These are phyloP conservation scores for Neofusicoccum sp. DNA, from an alignment of 2,329 filamentous ascomycete species.

Conservation along the genomic window DNA sequence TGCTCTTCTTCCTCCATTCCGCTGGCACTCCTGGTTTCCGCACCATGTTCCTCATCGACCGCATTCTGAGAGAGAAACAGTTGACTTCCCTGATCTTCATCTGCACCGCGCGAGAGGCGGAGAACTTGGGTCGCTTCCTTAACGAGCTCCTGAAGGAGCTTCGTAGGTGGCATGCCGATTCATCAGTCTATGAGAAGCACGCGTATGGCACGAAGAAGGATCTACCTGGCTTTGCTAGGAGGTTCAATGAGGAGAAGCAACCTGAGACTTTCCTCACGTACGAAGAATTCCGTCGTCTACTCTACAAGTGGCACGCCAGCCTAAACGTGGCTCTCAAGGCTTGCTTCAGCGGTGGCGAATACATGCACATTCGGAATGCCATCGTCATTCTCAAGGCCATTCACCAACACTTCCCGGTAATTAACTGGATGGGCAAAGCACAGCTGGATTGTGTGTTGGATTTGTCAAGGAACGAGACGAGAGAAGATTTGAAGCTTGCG, in stretches of 20 bases:
- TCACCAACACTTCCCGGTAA: slow-evolving; percentile 77
- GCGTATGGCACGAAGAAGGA: slow-evolving; percentile 66
- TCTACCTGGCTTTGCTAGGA: slow-evolving; percentile 75
- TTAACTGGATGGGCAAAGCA: slow-evolving; percentile 80
- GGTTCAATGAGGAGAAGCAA: slow-evolving; percentile 64
- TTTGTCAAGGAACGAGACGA: slow-evolving; percentile 58
- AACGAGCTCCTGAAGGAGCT: slow-evolving; percentile 79
- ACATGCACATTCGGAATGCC: slow-evolving; percentile 96
- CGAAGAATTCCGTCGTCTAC: slow-evolving; percentile 78
- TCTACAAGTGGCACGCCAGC: slow-evolving; percentile 88
- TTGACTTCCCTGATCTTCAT: slow-evolving; percentile 81
- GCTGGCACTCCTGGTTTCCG: slow-evolving; percentile 83
- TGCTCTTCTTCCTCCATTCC: slow-evolving; percentile 84
- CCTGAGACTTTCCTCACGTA: slow-evolving; percentile 73
- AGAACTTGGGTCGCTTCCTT: slow-evolving; percentile 89
- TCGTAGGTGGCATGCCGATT: slow-evolving; percentile 78
- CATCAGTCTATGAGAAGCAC: slow-evolving; percentile 75
- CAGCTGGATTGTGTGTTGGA: slow-evolving; percentile 66
- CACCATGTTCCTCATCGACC: slow-evolving; percentile 77
- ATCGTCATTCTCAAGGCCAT: slow-evolving; percentile 84
- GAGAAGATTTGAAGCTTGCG: slow-evolving; percentile 72
- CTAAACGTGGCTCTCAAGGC: slow-evolving; percentile 75
- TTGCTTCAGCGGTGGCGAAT: slow-evolving; percentile 80
- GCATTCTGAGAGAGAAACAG: slow-evolving; percentile 79
- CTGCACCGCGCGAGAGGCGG: slow-evolving; percentile 85